Conservation (phyloP, 495 filamentous ascomycete species). For the Xylaria flabelliformis region DNA sequence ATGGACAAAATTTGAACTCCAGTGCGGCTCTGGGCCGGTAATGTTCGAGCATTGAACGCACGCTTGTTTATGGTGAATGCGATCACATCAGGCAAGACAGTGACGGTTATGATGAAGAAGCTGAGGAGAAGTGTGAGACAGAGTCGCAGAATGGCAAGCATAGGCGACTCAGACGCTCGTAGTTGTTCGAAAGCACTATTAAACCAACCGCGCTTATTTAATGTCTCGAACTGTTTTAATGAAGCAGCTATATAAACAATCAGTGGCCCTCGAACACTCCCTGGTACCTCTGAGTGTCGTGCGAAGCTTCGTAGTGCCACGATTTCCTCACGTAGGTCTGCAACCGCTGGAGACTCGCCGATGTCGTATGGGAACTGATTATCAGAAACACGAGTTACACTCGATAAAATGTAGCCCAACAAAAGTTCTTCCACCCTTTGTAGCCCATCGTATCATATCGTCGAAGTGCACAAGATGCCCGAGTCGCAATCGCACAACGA, state of each 20-base stretch:
- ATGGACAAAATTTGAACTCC: conserved; percentile 13
- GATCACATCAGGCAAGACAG: conserved; percentile 20
- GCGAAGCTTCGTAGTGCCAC: conserved; percentile 9
- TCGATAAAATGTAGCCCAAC: conserved; percentile 18
- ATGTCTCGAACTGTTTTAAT: conserved; percentile 21
- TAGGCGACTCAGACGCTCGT: background rate
- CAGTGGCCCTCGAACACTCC: conserved; percentile 10
- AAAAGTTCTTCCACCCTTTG: background rate
- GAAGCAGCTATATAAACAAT: conserved; percentile 15
- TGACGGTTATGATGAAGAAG: conserved; percentile 21
- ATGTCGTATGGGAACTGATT: background rate
- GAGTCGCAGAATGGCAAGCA: background rate
- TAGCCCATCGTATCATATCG: background rate
- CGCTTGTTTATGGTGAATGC: conserved; percentile 18
- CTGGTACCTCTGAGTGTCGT: conserved; percentile 2
- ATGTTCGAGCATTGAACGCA: conserved; percentile 22
- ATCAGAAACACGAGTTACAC: conserved; percentile 8
- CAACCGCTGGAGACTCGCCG: background rate
- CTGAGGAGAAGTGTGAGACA: conserved; percentile 15
- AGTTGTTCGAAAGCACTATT: background rate
- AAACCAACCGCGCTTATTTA: conserved; percentile 18
- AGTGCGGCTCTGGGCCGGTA: conserved; percentile 20
- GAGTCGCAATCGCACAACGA: background rate
- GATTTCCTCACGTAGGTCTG: conserved; percentile 22
- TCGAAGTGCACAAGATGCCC: background rate